These are phyloP conservation scores for Schizosaccharomyces lindneri DNA, from an alignment of 805 yeast genomes.

Conservation along the genomic window DNA sequence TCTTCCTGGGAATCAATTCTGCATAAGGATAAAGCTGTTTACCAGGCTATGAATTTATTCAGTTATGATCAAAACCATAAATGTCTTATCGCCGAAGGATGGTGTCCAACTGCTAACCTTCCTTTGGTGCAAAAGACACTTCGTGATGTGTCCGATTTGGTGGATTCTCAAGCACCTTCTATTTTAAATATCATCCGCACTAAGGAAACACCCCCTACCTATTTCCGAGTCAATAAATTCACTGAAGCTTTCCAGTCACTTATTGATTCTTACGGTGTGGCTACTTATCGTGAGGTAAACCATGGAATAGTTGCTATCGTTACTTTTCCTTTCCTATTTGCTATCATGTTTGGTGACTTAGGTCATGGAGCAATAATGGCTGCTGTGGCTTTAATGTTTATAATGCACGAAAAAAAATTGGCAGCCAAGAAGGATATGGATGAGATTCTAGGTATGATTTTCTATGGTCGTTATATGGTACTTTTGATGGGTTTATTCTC, in stretches of 20 bases:
- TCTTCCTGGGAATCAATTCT: constrained; percentile 46
- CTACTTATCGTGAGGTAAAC: constrained; percentile 80
- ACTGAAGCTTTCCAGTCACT: constrained; percentile 80
- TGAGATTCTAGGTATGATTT: constrained; percentile 79
- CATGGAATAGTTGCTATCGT: constrained; percentile 87
- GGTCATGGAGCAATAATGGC: constrained; percentile 83
- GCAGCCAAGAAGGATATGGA: constrained; percentile 9
- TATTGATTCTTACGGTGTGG: constrained; percentile 87
- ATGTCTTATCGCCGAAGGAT: constrained; percentile 82
- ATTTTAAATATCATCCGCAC: constrained; percentile 39
- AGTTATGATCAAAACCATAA: constrained; percentile 65
- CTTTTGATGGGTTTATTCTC: constrained; percentile 85
- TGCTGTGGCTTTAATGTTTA: constrained; percentile 44
- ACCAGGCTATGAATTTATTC: constrained; percentile 49
- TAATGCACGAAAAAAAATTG: constrained; percentile 48
- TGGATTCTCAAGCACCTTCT: constrained; percentile 21
- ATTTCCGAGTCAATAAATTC: constrained; percentile 80
- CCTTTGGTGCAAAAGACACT: constrained; percentile 39
- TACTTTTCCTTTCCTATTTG: constrained; percentile 95
- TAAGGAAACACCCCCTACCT: constrained; percentile 78
- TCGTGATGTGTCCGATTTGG: constrained; percentile 32
- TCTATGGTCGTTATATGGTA: constrained; percentile 70
- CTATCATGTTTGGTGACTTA: constrained; percentile 95
- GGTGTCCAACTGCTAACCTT: constrained; percentile 72
- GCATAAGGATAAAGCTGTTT: constrained; percentile 63